Evolutionary conservation across 192 early-diverging fungal species (phyloP), one percentile per base, ranked within the genome.

Genomic region (Tieghemiomyces parasiticus): DNA sequence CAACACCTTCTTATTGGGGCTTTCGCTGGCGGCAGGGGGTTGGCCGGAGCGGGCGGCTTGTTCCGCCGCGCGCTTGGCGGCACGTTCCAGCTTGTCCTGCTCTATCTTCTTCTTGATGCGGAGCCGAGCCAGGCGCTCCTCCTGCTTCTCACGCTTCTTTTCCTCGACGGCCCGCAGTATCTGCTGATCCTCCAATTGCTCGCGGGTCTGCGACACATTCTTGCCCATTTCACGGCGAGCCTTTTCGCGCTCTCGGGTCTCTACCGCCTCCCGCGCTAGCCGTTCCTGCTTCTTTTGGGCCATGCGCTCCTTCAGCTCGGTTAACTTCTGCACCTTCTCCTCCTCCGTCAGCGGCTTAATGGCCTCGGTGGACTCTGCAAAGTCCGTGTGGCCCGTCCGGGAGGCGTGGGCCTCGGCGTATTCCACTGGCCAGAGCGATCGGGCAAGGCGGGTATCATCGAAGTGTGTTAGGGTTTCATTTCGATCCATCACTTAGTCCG

Each of bases 341-440:
- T 86, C 86, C 20, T 75, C 81, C 10, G 81, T 81, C 20, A 90
- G 67, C 25, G 88, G 84, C 67, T 83, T 79, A 48, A 87, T 78
- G 0, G 64, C 74, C 28, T 81, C 73, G 2, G 75, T 81, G 48
- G 74, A 77, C 59, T 90, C 83, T 25, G 69, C 61, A 67, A 87
- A 87, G 65, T 83, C 80, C 22, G 64, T 59, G 70, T 90, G 85
- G 0, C 74, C 70, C 0, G 81, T 78, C 58, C 82, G 81, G 28
- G 76, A 67, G 46, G 84, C 87, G 55, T 88, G 87, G 55, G 74
- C 63, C 58, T 84, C 75, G 3, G 83, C 85, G 51, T 44, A 19
- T 42, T 38, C 30, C n/a, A 53, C 48, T 58, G 14, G n/a, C n/a
- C n/a, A n/a, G n/a, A n/a, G n/a, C n/a, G n/a, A n/a, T n/a, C n/a